A percentile compares a stretch with the other conserved stretches of the same genome.
phyloP scores from a whole-genome alignment of 1,284 basidiomycete genomes.

The Cutaneotrichosporon mucoides region DNA sequence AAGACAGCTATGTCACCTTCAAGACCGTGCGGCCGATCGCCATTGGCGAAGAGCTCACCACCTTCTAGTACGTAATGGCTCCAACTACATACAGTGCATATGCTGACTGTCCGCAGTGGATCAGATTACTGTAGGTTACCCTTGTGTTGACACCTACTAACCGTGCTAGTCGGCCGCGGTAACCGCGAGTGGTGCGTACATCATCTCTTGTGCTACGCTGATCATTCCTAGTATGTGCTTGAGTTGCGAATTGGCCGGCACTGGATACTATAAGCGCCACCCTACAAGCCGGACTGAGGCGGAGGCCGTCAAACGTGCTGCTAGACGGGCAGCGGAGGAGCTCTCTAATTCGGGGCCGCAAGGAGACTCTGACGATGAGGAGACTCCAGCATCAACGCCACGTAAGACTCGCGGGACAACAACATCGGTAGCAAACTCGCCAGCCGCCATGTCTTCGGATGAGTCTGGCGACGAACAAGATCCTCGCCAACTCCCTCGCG shows the following conservation, averaged over 20 bases:
- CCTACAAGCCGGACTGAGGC: not conserved
- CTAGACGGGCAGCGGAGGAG: not conserved
- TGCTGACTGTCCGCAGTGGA: conserved; percentile 22
- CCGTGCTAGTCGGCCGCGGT: conserved; percentile 30
- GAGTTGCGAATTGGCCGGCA: conserved; percentile 31
- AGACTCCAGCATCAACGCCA: conserved; percentile 8
- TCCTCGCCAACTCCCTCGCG: not conserved
- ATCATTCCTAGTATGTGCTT: conserved; percentile 33
- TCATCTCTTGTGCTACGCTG: conserved; percentile 1
- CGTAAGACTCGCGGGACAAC: conserved; percentile 1
- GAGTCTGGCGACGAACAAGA: conserved; percentile 19
- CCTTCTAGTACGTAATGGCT: conserved; percentile 39
- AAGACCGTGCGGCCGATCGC: conserved; percentile 31
- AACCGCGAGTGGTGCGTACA: conserved; percentile 40
- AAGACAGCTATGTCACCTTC: conserved; percentile 44
- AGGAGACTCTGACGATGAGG: conserved; percentile 8
- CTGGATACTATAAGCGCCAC: conserved; percentile 8
- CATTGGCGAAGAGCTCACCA: conserved; percentile 46
- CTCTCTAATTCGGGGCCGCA: not conserved
- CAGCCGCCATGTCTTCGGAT: not conserved
- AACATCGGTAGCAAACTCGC: not conserved
- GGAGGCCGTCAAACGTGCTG: not conserved
- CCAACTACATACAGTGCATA: no score
- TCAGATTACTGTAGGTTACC: conserved; percentile 36
- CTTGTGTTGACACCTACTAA: not conserved